Evolutionary conservation across 78 protist species (phyloP).

Genomic region (Bigelowiella natans): DNA sequence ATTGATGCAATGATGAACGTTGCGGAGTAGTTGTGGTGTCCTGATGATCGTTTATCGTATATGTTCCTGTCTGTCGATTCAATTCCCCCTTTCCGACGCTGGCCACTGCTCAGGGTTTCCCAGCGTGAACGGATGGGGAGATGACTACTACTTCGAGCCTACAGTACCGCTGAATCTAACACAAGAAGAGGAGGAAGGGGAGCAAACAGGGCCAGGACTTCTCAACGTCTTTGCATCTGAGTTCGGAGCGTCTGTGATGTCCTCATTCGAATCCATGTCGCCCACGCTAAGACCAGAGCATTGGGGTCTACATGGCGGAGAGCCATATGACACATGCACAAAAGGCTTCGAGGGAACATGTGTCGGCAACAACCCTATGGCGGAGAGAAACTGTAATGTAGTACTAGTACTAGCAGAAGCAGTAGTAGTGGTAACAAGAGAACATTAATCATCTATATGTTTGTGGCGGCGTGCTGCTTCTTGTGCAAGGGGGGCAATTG

Average conservation of each 20-base stretch:
- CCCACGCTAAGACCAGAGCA: neutral
- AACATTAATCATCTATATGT: too few relatives aligned
- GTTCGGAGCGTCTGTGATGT: conserved; percentile 20
- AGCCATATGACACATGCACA: neutral
- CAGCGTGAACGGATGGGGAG: neutral
- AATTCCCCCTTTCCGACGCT: too few relatives aligned
- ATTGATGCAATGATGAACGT: too few relatives aligned
- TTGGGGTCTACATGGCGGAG: conserved; percentile 8
- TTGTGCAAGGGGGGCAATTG: too few relatives aligned
- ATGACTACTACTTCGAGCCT: neutral
- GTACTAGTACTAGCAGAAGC: too few relatives aligned
- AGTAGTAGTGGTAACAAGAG: too few relatives aligned
- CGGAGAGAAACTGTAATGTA: conserved; percentile 31
- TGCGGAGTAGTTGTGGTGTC: too few relatives aligned
- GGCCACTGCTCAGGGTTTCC: too few relatives aligned
- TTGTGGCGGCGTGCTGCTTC: too few relatives aligned
- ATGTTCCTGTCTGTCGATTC: too few relatives aligned
- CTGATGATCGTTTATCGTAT: too few relatives aligned
- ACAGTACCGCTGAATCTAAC: neutral
- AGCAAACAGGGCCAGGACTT: neutral
- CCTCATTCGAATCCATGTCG: conserved; percentile 35
- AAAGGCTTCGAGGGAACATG: neutral
- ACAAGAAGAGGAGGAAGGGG: neutral
- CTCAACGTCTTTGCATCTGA: conserved; percentile 23
- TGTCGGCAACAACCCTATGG: neutral